Evolutionary conservation across 345 rosid species (phyloP), one percentile per base, ranked within the genome.

Genomic region (Mallotus nudiflorus): DNA sequence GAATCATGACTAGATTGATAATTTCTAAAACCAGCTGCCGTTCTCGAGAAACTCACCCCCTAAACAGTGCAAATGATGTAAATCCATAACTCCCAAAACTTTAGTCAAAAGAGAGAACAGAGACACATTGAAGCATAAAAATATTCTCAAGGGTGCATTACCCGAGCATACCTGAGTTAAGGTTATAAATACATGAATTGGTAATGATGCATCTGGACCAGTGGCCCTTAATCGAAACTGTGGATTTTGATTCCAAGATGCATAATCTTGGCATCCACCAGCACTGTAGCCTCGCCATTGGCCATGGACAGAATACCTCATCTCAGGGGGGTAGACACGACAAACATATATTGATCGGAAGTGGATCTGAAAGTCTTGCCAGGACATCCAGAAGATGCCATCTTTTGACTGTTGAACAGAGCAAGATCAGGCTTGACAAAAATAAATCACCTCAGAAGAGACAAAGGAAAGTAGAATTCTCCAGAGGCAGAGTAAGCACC

Each of bases 311-410:
- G 97, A 92, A 85, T 91, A 87, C 25, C 98, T 93, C 99, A 96
- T 96, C 83, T 96, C 99, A 10, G 89, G 83, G 53, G 99, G 99
- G 57, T 96, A 96, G 67, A 96, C 92, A 24, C 99, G 97, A 63
- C 99, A 96, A 33, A 92, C 97, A 76, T 96, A 96, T 69, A 96
- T 92, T n/a, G 99, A 96, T 61, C 98, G 83, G 85, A 96, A 96
- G 82, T 96, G 99, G 76, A 96, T 92, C 83, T 96, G 99, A 68
- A 96, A 96, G 75, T 96, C 99, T 92, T 96, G 98, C 99, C 99
- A 96, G 40, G 95, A 92, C 99, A 96, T 96, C 99, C 99, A 96
- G 84, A 96, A 96, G 78, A 96, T 96, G 65, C 99, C 99, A 73
- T 96, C 97, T 71, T 86, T 92, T 62, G 99, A 88, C 99, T 96